phyloP scores from a whole-genome alignment of 768 basidiomycete genomes.

The Panus rudis region DNA sequence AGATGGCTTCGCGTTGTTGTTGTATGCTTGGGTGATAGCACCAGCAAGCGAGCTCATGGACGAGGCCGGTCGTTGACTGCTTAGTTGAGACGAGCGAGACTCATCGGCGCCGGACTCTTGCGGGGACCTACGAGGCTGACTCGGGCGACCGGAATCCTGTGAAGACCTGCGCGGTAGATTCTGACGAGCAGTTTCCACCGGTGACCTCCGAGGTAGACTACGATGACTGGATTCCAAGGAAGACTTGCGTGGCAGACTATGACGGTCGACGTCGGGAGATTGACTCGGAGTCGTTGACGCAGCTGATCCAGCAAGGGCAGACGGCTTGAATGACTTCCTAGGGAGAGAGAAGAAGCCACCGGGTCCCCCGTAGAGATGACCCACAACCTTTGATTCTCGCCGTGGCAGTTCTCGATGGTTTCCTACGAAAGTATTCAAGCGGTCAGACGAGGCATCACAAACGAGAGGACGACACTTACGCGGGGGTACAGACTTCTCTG shows the following conservation, averaged over 20 bases:
- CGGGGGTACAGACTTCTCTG: background rate
- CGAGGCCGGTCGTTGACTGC: too few species aligned
- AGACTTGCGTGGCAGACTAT: background rate
- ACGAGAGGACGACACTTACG: background rate
- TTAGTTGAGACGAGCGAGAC: too few species aligned
- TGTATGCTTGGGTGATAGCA: too few species aligned
- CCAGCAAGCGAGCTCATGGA: too few species aligned
- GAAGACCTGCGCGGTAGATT: slow-evolving; percentile 1
- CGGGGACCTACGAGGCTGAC: too few species aligned
- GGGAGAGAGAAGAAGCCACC: slow-evolving; percentile 7
- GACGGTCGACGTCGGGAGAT: background rate
- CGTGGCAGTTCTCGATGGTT: background rate
- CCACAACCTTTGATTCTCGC: background rate
- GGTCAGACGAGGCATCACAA: background rate
- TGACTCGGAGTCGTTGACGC: background rate
- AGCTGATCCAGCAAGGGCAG: background rate
- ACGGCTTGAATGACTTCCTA: background rate
- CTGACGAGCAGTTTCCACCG: background rate
- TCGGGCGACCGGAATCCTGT: too few species aligned
- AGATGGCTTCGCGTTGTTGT: too few species aligned
- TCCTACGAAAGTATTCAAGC: background rate
- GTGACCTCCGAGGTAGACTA: background rate
- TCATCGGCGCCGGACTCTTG: too few species aligned
- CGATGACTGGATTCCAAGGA: background rate
- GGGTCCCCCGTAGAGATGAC: slow-evolving; percentile 1